Percentiles rank a stretch among this genome's conserved stretches.
These are phyloP conservation scores for Pezicula neosporulosa DNA, from an alignment of 2,329 filamentous ascomycete species.

Conservation along the genomic window DNA sequence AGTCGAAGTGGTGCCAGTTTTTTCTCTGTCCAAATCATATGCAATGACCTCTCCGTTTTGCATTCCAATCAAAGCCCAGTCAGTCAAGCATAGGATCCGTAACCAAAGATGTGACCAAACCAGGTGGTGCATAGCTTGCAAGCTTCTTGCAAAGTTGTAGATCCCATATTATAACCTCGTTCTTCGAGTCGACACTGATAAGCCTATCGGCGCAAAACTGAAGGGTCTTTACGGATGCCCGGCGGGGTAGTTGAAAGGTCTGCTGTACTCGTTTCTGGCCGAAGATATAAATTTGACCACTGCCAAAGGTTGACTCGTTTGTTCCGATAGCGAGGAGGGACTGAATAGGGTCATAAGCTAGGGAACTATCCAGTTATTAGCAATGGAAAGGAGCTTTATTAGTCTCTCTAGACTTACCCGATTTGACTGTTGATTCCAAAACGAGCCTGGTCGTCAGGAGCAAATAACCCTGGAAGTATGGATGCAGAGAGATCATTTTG, in stretches of 20 bases:
- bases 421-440: conserved; percentile 80
- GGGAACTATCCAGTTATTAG: conserved; percentile 48
- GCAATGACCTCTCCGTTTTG: conserved; percentile 81
- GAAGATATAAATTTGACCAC: conserved; percentile 84
- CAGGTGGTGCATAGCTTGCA: conserved; percentile 71
- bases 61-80: conserved; percentile 86
- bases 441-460: conserved; percentile 77
- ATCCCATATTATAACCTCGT: conserved; percentile 82
- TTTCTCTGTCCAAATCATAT: conserved; percentile 87
- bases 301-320: conserved; percentile 79
- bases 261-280: conserved; percentile 79
- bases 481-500: conserved; percentile 85
- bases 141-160: conserved; percentile 66
- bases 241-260: conserved; percentile 66
- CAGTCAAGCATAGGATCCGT: conserved; percentile 93
- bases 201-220: conserved; percentile 87
- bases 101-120: conserved; percentile 68
- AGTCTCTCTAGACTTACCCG: conserved; percentile 40
- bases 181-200: conserved; percentile 78
- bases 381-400: conserved; percentile 2
- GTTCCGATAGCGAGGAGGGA: conserved; percentile 92
- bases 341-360: conserved; percentile 92
- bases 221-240: conserved; percentile 71
- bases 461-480: conserved; percentile 73
- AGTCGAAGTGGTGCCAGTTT: conserved; percentile 74